Percentiles rank a stretch among this genome's conserved stretches.
These are phyloP conservation scores for Sclerotinia spermophila DNA, from an alignment of 2,329 filamentous ascomycete genomes.

Conservation along the genomic window DNA sequence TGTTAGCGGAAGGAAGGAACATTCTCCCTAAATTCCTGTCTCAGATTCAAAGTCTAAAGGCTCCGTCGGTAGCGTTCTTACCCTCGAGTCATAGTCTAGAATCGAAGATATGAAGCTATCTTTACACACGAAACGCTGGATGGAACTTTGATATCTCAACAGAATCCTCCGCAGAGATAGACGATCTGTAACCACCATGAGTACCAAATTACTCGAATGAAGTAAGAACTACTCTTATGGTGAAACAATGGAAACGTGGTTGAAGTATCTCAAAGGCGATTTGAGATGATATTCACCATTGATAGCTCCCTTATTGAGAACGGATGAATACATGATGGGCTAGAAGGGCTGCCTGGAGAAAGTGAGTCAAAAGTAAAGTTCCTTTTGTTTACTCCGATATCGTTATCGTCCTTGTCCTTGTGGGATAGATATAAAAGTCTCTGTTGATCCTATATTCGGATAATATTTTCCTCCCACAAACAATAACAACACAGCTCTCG, in stretches of 20 bases:
- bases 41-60: slow-evolving; percentile 15
- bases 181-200: not conserved
- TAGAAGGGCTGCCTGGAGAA: not conserved
- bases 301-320: slow-evolving; percentile 14
- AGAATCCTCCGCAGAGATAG: slow-evolving; percentile 13
- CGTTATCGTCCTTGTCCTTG: not conserved
- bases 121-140: slow-evolving; percentile 6
- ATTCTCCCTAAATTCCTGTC: slow-evolving; percentile 17
- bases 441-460: not conserved
- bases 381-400: slow-evolving; percentile 7
- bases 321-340: slow-evolving; percentile 7
- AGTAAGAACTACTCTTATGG: slow-evolving; percentile 12
- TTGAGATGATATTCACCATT: slow-evolving; percentile 8
- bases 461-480: not conserved
- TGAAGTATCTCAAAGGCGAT: slow-evolving; percentile 13
- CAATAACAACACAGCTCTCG: not conserved
- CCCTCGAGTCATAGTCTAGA: slow-evolving; percentile 1
- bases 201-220: not conserved
- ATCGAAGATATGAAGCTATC: slow-evolving; percentile 4
- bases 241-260: slow-evolving; percentile 14
- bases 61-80: slow-evolving; percentile 10
- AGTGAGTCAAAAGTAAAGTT: not conserved
- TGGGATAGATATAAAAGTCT: not conserved
- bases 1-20: slow-evolving; percentile 14
- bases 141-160: slow-evolving; percentile 2